A percentile compares a stretch with the other conserved stretches of the same genome.
Conservation (phyloP, 1,284 basidiomycete species). For the Puccinia coronata region DNA sequence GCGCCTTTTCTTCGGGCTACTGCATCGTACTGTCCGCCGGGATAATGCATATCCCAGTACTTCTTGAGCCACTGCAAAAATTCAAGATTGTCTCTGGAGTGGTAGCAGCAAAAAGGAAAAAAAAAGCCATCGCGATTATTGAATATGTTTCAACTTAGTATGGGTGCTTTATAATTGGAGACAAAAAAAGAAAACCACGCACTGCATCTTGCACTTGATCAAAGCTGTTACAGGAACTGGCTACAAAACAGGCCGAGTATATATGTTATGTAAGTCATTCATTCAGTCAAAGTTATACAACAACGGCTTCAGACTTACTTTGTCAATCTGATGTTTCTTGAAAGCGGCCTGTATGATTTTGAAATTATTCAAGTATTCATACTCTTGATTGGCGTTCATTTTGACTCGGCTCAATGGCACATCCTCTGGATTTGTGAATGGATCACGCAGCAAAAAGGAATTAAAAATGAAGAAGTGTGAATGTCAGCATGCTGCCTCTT, state of each 20-base stretch:
- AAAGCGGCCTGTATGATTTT: constrained; percentile 75
- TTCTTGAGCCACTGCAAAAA: constrained; percentile 97
- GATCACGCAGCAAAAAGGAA: neutral
- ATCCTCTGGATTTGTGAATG: constrained; percentile 71
- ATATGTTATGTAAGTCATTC: neutral
- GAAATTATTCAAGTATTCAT: constrained; percentile 92
- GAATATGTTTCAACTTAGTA: no score
- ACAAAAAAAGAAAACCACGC: constrained; percentile 58
- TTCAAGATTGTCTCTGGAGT: constrained; percentile 86
- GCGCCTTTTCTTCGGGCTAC: constrained; percentile 75
- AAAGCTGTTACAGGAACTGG: constrained; percentile 91
- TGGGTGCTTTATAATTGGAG: no score
- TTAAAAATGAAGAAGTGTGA: no score
- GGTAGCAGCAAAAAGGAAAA: neutral
- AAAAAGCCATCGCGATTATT: neutral
- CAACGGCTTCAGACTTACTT: constrained; percentile 1
- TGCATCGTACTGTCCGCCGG: constrained; percentile 85
- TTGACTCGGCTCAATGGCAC: constrained; percentile 84
- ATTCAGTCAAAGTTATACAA: neutral
- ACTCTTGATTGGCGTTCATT: constrained; percentile 86
- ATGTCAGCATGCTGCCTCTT: neutral
- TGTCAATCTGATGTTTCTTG: constrained; percentile 52
- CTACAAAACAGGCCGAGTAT: constrained; percentile 60
- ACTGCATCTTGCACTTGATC: constrained; percentile 99
- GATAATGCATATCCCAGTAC: constrained; percentile 91